Percentiles rank a stretch among this genome's conserved stretches.
phyloP scores from a whole-genome alignment of 2,329 filamentous ascomycete genomes.

The Neurospora sp. region DNA sequence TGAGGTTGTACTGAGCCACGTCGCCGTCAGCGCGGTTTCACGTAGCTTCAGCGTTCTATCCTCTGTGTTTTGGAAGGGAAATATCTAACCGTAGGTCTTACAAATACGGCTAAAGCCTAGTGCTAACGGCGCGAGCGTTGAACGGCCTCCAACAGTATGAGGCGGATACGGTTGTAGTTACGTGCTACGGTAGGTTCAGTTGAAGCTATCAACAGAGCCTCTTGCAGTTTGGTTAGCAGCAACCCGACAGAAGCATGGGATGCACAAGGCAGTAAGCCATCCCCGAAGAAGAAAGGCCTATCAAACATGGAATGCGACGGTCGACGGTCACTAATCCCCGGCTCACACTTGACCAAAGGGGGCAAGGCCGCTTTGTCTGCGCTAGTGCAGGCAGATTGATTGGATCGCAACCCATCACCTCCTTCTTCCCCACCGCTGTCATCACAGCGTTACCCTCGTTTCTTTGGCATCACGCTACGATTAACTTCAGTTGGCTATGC shows the following conservation, averaged over 20 bases:
- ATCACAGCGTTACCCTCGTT: background rate
- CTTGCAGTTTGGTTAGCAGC: background rate
- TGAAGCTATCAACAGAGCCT: background rate
- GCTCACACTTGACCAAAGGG: background rate
- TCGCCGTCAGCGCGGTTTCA: background rate
- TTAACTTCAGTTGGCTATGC: background rate
- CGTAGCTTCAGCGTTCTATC: background rate
- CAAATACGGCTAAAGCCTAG: background rate
- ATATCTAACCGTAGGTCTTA: background rate
- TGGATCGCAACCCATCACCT: background rate
- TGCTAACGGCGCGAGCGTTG: background rate
- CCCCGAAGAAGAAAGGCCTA: background rate
- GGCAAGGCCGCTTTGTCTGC: background rate
- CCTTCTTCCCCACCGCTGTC: background rate
- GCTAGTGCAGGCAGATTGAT: background rate
- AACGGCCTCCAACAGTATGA: background rate
- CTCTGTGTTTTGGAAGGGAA: background rate
- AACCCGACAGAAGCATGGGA: background rate
- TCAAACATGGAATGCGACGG: background rate
- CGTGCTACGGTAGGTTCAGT: background rate
- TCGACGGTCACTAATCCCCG: background rate
- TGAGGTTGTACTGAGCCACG: slow-evolving; percentile 4
- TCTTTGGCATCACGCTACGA: background rate
- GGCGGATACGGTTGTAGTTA: background rate
- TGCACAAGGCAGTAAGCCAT: background rate